These are phyloP conservation scores for Aspergillus homomorphus DNA, from an alignment of 495 filamentous ascomycete species.

Conservation along the genomic window DNA sequence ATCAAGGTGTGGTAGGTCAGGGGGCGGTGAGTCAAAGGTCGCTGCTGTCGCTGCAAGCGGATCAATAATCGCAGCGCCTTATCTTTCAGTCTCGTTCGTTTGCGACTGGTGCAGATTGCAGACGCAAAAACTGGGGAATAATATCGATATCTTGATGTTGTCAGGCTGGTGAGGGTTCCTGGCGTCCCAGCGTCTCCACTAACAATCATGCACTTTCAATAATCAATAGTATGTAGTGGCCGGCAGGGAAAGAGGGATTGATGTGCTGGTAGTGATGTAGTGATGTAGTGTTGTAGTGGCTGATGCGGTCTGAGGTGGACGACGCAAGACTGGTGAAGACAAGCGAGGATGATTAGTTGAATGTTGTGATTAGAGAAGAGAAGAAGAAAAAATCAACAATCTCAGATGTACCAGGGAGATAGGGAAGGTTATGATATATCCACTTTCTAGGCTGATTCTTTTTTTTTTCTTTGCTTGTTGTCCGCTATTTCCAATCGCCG, in stretches of 20 bases:
- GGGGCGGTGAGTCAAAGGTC: constrained; percentile 28
- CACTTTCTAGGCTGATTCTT: constrained; percentile 15
- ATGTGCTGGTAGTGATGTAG: constrained; percentile 3
- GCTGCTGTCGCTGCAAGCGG: constrained; percentile 1
- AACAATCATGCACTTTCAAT: not conserved
- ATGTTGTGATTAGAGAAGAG: not conserved
- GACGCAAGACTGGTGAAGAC: no score
- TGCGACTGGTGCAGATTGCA: not conserved
- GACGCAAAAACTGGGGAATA: not conserved
- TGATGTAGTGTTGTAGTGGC: not conserved
- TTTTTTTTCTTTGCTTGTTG: constrained; percentile 11
- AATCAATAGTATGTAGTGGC: constrained; percentile 1
- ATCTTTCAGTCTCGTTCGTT: not conserved
- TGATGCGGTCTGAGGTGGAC: constrained; percentile 2
- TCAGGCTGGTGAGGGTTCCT: not conserved
- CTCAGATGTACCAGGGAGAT: not conserved
- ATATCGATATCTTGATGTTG: not conserved
- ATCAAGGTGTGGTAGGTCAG: constrained; percentile 14
- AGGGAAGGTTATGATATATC: constrained; percentile 20
- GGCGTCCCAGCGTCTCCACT: not conserved
- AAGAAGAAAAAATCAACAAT: constrained; percentile 7
- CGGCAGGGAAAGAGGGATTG: not conserved
- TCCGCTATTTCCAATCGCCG: constrained; percentile 4
- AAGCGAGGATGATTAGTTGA: not conserved
- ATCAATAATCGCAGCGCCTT: constrained; percentile 7